These are phyloP conservation scores for Populus nigra DNA, from an alignment of 345 rosid genomes.

Conservation along the genomic window DNA sequence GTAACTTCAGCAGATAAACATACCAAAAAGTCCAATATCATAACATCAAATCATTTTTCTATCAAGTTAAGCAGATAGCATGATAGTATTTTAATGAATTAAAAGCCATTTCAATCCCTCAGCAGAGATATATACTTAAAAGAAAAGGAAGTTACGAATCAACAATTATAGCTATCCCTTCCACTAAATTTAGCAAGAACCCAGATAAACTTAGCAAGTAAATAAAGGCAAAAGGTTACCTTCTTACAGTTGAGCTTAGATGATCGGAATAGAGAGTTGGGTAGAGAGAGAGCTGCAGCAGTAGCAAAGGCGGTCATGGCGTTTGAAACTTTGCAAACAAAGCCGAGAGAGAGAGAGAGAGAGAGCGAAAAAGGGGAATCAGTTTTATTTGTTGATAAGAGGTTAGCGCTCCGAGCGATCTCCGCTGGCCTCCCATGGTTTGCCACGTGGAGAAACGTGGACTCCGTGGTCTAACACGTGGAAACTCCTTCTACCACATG, in stretches of 20 bases:
- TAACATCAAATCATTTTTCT: not conserved
- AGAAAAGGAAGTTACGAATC: not conserved
- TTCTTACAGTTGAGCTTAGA: constrained; percentile 48
- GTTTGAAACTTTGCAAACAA: constrained; percentile 12
- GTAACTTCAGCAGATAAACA: not conserved
- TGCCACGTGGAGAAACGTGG: constrained; percentile 63
- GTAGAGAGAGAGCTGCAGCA: constrained; percentile 69
- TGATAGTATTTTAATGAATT: not conserved
- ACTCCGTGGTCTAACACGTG: constrained; percentile 38
- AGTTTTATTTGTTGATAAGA: constrained; percentile 62
- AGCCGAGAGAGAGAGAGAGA: not conserved
- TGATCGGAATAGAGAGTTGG: constrained; percentile 57
- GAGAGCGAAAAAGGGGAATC: not conserved
- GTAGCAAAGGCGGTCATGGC: constrained; percentile 79
- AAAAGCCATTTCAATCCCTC: not conserved
- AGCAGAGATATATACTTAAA: not conserved
- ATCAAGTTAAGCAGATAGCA: not conserved
- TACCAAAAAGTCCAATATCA: not conserved
- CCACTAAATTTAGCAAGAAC: not conserved
- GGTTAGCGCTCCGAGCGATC: constrained; percentile 65
- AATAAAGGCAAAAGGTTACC: constrained; percentile 39
- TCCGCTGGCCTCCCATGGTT: constrained; percentile 47
- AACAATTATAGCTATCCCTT: too few relatives aligned
- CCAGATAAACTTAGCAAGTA: constrained; percentile 1
- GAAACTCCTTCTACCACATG: constrained; percentile 54